Evolutionary conservation across 1,284 basidiomycete species (phyloP), one percentile per base, ranked within the genome.

Genomic region (Hortiboletus rubellus): DNA sequence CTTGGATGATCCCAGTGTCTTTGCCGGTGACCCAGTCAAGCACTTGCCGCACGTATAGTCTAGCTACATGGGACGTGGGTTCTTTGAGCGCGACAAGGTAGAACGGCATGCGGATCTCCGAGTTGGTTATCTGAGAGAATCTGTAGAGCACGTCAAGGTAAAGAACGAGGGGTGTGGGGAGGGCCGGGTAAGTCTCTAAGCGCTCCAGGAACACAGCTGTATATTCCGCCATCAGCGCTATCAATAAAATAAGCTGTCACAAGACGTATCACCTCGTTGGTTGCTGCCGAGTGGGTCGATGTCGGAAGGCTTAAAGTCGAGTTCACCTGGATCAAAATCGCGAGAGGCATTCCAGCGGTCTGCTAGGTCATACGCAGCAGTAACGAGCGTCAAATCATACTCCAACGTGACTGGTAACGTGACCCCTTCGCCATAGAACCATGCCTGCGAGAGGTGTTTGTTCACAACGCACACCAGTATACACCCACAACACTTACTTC

Each of bases 371-470:
- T 86, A 86, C 3, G 89, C 85, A 50, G 83, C 77, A 60, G 87
- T 81, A 0, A 93, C 93, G 10, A 98, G 80, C 1, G 88, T 84
- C 41, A 84, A 79, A 69, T 98, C 94, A 67, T 96, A 98, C 62
- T 89, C 78, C 74, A 94, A 81, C 68, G 90, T n/a, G 4, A 89
- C 89, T 0, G 92, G 94, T 14, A 97, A 81, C 56, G 85, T 77
- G 6, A 79, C 63, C 3, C 95, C 94, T 71, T 91, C 87, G 31
- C 94, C 95, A 66, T 92, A 85, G 49, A 97, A 79, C 96, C 95
- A 98, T 45, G 82, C 88, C 83, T 93, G 59, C 6, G 24, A 15
- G 11, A 45, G 30, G 9, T 17, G 27, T 27, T 27, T 5, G 5
- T 27, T 27, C 27, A 27, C 5, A 27, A 27, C 5, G 27, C 27